These are phyloP conservation scores for Phytophthora tentaculata DNA, from an alignment of 352 stramenopile species.

Conservation along the genomic window DNA sequence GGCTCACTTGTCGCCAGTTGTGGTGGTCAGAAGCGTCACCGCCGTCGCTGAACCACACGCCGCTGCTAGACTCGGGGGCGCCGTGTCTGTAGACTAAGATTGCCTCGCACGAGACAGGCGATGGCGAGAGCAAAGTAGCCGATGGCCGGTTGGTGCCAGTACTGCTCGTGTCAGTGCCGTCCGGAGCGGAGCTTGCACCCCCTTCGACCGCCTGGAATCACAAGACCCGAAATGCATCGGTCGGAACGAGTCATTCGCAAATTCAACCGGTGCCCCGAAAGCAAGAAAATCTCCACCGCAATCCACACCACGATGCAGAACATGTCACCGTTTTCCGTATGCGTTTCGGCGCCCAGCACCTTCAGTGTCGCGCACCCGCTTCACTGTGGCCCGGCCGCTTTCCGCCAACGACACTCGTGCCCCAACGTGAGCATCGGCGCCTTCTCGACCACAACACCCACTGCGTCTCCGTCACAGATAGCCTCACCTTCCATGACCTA, in stretches of 20 bases:
- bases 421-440: conserved; percentile 15
- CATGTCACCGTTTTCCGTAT: conserved; percentile 27
- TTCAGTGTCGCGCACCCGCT: conserved; percentile 35
- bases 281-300: not conserved
- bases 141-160: conserved; percentile 33
- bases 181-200: conserved; percentile 16
- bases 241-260: conserved; percentile 36
- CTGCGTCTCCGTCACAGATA: conserved; percentile 11
- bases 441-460: conserved; percentile 4
- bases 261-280: conserved; percentile 17
- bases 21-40: conserved; percentile 8
- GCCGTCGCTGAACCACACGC: conserved; percentile 6
- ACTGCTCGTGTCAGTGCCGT: conserved; percentile 21
- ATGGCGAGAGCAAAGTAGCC: conserved; percentile 29
- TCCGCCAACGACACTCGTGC: not conserved
- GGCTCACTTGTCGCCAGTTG: conserved; percentile 38
- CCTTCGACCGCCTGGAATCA: no score
- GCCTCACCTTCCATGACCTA: conserved; percentile 22
- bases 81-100: conserved; percentile 41
- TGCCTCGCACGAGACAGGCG: conserved; percentile 32
- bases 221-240: not conserved
- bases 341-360: conserved; percentile 10
- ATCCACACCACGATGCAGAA: conserved; percentile 17
- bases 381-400: conserved; percentile 6
- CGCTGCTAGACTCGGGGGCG: conserved; percentile 3